Conservation (phyloP, 805 yeast species). For the Lachancea nothofagi region DNA sequence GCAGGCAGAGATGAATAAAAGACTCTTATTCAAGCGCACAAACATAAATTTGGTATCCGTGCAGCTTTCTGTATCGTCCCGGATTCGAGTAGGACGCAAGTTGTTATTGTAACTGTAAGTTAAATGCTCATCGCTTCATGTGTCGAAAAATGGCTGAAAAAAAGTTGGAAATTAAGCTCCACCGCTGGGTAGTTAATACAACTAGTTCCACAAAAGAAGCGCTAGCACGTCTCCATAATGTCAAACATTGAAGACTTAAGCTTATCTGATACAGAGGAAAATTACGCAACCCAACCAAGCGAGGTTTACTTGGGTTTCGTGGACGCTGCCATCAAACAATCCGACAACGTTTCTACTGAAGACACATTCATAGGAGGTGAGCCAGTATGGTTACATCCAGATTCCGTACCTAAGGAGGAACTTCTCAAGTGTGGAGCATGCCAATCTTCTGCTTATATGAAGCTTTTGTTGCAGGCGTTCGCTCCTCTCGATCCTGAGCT, state of each 20-base stretch:
- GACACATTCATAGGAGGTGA: slow-evolving; percentile 82
- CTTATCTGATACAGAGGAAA: slow-evolving; percentile 25
- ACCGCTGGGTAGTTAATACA: not conserved
- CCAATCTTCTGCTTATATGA: slow-evolving; percentile 42
- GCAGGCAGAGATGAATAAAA: too few species aligned
- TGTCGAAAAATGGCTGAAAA: too few species aligned
- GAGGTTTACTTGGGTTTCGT: slow-evolving; percentile 58
- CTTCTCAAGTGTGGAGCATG: slow-evolving; percentile 64
- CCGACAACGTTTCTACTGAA: slow-evolving; percentile 42
- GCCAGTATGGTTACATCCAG: slow-evolving; percentile 64
- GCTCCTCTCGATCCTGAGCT: slow-evolving; percentile 58
- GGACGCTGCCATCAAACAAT: slow-evolving; percentile 50
- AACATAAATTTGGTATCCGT: too few species aligned
- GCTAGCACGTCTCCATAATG: slow-evolving; percentile 5
- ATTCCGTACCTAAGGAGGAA: slow-evolving; percentile 50
- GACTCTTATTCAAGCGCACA: too few species aligned
- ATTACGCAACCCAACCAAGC: slow-evolving; percentile 17
- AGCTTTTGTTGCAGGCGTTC: slow-evolving; percentile 69
- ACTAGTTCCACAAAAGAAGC: not conserved
- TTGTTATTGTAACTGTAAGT: too few species aligned
- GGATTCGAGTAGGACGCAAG: too few species aligned
- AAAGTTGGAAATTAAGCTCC: too few species aligned
- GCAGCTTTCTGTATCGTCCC: too few species aligned
- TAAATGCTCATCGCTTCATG: too few species aligned
- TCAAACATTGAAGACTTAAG: slow-evolving; percentile 13